A percentile compares a stretch with the other conserved stretches of the same genome.
Evolutionary conservation across 2,329 filamentous ascomycete genomes (phyloP).

Genomic region (Grosmannia penicillata): DNA sequence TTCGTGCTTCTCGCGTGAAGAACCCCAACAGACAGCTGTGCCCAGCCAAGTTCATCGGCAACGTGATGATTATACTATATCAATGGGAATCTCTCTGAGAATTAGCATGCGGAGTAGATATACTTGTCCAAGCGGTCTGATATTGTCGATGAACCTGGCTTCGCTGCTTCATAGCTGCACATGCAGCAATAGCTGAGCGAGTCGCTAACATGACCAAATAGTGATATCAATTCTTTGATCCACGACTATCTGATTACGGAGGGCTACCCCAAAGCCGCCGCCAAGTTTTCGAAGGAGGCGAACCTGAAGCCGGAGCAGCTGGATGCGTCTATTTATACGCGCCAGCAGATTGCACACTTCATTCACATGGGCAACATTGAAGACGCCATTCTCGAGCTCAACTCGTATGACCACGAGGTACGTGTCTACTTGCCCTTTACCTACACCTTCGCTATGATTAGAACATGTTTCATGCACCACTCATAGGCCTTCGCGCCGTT

Average conservation of each 20-base stretch:
- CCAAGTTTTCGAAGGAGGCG: slow-evolving; percentile 86
- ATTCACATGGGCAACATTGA: slow-evolving; percentile 82
- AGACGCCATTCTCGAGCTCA: slow-evolving; percentile 70
- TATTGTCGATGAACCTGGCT: slow-evolving; percentile 7
- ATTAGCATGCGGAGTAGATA: slow-evolving; percentile 69
- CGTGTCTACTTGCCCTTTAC: slow-evolving; percentile 17
- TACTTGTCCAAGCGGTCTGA: slow-evolving; percentile 42
- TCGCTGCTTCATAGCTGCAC: too few relatives aligned
- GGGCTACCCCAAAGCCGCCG: slow-evolving; percentile 83
- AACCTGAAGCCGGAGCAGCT: slow-evolving; percentile 67
- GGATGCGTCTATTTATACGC: slow-evolving; percentile 55
- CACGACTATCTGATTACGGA: slow-evolving; percentile 96
- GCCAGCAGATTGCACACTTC: slow-evolving; percentile 69
- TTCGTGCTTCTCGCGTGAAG: slow-evolving; percentile 22
- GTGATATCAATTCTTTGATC: slow-evolving; percentile 89
- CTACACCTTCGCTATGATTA: slow-evolving; percentile 65
- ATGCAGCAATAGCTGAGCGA: too few relatives aligned
- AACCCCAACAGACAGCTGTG: slow-evolving; percentile 2
- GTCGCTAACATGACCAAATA: slow-evolving; percentile 22
- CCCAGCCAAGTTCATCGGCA: slow-evolving; percentile 14
- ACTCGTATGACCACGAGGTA: slow-evolving; percentile 86
- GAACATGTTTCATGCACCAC: slow-evolving; percentile 99
- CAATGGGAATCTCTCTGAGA: slow-evolving; percentile 99
- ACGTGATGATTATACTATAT: slow-evolving; percentile 76
- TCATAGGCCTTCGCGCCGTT: slow-evolving; percentile 78